A percentile compares a stretch with the other conserved stretches of the same genome.
Conservation (phyloP, 192 early-diverging fungal genomes). For the Backusella liffmaniae region DNA sequence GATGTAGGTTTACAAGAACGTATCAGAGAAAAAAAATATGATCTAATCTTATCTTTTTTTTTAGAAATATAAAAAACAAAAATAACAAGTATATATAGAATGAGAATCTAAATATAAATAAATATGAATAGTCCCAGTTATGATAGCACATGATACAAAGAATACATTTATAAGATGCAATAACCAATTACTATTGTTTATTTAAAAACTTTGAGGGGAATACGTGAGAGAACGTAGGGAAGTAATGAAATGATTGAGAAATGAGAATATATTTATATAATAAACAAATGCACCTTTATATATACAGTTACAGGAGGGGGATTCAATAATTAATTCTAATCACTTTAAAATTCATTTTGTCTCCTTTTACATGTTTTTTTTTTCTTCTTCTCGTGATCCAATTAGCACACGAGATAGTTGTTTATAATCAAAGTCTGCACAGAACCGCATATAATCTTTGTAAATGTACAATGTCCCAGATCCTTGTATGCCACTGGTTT, state of each 20-base stretch:
- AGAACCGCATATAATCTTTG: background rate
- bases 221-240: background rate
- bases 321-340: background rate
- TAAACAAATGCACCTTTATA: background rate
- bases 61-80: background rate
- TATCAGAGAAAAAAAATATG: background rate
- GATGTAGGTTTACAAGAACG: conserved; percentile 54
- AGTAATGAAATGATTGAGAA: background rate
- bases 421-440: background rate
- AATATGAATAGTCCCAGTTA: background rate
- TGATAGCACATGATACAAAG: background rate
- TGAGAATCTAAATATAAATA: background rate
- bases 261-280: background rate
- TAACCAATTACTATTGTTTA: background rate
- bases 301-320: background rate
- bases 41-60: background rate
- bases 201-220: background rate
- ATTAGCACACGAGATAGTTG: background rate
- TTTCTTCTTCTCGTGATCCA: background rate
- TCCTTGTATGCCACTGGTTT: background rate
- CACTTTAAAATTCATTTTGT: background rate
- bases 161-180: no score
- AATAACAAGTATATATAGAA: background rate
- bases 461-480: background rate
- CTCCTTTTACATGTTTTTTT: background rate